A percentile compares a stretch with the other conserved stretches of the same genome.
Evolutionary conservation across 176 grass and related monocot species (phyloP).

Genomic region (Pharus latifolius): DNA sequence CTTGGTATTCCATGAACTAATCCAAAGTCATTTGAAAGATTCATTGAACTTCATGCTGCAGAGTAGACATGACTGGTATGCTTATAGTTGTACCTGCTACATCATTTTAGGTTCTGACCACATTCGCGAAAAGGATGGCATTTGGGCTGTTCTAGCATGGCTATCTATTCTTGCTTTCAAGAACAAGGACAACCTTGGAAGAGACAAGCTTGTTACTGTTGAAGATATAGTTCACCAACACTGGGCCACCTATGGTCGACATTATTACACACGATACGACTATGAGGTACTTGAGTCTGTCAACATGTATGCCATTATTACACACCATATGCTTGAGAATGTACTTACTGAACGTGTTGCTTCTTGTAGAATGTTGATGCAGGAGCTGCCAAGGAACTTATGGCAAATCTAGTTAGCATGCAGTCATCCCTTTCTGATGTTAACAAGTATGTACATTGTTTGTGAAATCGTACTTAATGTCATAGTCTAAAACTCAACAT

Average conservation of each 20-base stretch:
- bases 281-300: constrained; percentile 58
- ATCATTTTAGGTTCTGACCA: constrained; percentile 79
- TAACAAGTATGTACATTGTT: constrained; percentile 60
- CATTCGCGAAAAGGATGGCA: constrained; percentile 99
- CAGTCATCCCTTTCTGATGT: constrained; percentile 75
- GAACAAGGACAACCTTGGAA: constrained; percentile 85
- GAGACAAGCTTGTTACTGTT: constrained; percentile 69
- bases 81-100: constrained; percentile 10
- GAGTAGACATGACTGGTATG: background rate
- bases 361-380: constrained; percentile 86
- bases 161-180: constrained; percentile 95
- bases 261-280: constrained; percentile 98
- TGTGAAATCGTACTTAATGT: background rate
- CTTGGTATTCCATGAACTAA: background rate
- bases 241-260: constrained; percentile 91
- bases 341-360: constrained; percentile 14
- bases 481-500: background rate
- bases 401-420: constrained; percentile 64
- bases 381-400: constrained; percentile 79
- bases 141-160: constrained; percentile 99
- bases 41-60: background rate
- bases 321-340: background rate
- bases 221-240: constrained; percentile 93
- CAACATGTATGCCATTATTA: background rate
- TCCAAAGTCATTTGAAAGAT: background rate